Base-by-base conservation (phyloP, 176 grass and related monocot genomes). In the sorghum (Sorghum bicolor) region DNA sequence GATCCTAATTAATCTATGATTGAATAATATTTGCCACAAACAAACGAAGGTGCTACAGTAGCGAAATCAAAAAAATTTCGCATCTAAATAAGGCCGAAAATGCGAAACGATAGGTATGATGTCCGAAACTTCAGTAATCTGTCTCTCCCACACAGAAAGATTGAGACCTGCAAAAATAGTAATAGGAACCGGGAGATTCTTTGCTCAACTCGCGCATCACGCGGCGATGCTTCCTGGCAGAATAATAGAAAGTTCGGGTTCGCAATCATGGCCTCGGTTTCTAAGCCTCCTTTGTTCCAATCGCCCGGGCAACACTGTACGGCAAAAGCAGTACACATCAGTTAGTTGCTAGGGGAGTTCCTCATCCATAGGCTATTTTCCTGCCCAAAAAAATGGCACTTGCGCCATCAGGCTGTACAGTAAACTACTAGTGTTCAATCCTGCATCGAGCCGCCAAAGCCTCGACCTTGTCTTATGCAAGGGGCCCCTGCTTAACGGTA, bases 371-470 rank as follows among this genome's bases (percentile, higher is more conserved):
- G 11, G 20, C n/a, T 10, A 37, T 22, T 58, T 85, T 52, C 13
- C 38, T 60, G 22, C 0, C 53, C 10, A 60, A 57, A 60, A 57
- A 20, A 60, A 57, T 0, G 41, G 78, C 73, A 78, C 55, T 82
- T 82, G 55, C 28, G 11, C 24, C 75, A 76, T 69, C 77, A 85
- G 72, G 6, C 55, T 52, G 10, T 25, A 55, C 10, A 28, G 61
- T 31, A 26, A 80, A 52, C 10, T 37, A 52, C 10, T 37, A 80
- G 34, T 68, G 28, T 29, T 6, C 29, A 15, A 47, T 24, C 11
- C 34, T 45, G 83, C 84, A 86, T 90, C 88, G 84, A 90, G 88
- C 79, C 79, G 83, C 88, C 74, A 16, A 36, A 65, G 22, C 12
- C 66, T 14, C 29, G 12, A 24, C 34, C 43, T 58, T n/a, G 29